Evolutionary conservation across 164 flowering plant genomes (phyloP), one percentile per base, ranked within the genome.

Genomic region (Magnolia changhungtana): DNA sequence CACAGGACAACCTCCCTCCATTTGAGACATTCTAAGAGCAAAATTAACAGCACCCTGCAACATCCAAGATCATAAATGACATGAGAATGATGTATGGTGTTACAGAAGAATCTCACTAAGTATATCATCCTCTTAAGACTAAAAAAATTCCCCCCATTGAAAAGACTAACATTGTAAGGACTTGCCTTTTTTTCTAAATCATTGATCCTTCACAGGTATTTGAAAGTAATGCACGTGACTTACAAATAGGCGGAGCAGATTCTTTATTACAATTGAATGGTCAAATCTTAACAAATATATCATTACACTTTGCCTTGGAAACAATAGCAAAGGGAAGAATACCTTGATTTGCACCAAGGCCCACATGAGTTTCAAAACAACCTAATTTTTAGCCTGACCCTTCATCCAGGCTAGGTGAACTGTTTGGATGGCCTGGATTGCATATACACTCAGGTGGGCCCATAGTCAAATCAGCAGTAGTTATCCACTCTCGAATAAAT

Each of bases 1-100:
- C 78, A 95, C 82, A 7, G 99, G 99, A 76, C 98, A 95, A 66
- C 99, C 99, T 78, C 99, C 99, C 81, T 95, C 98, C 98, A 95
- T 95, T 89, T 95, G 99, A 18, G 99, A 90, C 99, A 95, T 93
- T 98, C 93, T 95, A 67, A 95, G 83, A 50, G 99, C 95, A 86
- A 95, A 95, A 84, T 95, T 95, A 58, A 95, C 98, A 81, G 99
- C 99, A 72, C 98, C 99, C 99, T 95, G 87, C 21, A 70, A 49
- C 50, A 64, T 37, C 31, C 16, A 11, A 29, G 71, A 68, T 68
- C 51, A 14, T 31, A 37, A 66, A 68, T 59, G 5, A 65, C 31
- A 14, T 65, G 24, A 23, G 29, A 27, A 37, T 68, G n/a, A 18
- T 19, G 31, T 31, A 37, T 31, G 19, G 16, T 18, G 14, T 31